A percentile compares a stretch with the other conserved stretches of the same genome.
These are phyloP conservation scores for Aureobasidium sp. DNA, from an alignment of 2,329 filamentous ascomycete genomes.

Conservation along the genomic window DNA sequence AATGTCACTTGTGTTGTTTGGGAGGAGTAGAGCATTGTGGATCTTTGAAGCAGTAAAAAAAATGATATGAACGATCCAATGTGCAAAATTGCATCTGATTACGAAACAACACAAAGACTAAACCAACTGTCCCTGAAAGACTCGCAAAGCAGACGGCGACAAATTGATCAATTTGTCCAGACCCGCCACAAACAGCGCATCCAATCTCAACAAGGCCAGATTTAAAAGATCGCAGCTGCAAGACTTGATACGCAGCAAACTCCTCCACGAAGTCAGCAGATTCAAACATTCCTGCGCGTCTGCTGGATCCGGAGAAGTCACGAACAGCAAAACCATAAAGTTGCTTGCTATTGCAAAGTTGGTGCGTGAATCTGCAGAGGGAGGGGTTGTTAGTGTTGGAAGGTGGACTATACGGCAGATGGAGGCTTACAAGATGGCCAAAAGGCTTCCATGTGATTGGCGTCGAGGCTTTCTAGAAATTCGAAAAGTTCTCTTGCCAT, in stretches of 20 bases:
- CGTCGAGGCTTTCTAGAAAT: conserved; percentile 26
- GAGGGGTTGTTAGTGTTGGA: background rate
- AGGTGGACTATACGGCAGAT: too few relatives aligned
- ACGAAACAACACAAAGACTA: background rate
- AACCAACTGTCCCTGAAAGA: conserved; percentile 16
- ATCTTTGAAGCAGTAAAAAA: too few relatives aligned
- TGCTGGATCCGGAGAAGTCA: conserved; percentile 23
- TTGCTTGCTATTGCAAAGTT: conserved; percentile 31
- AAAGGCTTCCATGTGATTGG: conserved; percentile 28
- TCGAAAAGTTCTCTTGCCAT: conserved; percentile 27
- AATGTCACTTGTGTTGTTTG: conserved; percentile 33
- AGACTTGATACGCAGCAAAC: conserved; percentile 27
- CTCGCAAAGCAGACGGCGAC: conserved; percentile 25
- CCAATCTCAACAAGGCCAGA: conserved; percentile 26
- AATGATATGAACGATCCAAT: too few relatives aligned
- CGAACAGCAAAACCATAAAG: conserved; percentile 30
- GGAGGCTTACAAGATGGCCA: conserved; percentile 29
- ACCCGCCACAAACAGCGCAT: conserved; percentile 27
- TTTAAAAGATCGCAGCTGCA: conserved; percentile 30
- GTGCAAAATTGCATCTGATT: too few relatives aligned
- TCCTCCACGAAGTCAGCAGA: conserved; percentile 27
- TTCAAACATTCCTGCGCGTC: conserved; percentile 28
- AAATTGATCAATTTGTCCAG: conserved; percentile 27
- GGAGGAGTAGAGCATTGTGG: conserved; percentile 26
- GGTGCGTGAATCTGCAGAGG: conserved; percentile 26